phyloP scores from a whole-genome alignment of 768 basidiomycete genomes.

The Termitomyces sp. region DNA sequence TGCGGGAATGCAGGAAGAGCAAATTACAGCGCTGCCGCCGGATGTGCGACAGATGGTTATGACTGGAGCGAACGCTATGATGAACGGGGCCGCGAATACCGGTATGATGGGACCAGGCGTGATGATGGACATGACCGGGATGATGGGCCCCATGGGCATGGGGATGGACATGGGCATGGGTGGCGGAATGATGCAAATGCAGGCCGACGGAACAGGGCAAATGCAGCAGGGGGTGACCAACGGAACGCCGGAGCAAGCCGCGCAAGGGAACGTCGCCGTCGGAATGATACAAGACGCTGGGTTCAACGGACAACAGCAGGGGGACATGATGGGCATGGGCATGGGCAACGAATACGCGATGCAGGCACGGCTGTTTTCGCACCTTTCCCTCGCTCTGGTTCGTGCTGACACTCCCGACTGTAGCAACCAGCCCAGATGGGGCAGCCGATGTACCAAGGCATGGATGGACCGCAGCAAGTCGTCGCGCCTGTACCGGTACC shows the following conservation, averaged over 20 bases:
- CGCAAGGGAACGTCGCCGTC: constrained; percentile 28
- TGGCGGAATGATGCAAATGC: constrained; percentile 54
- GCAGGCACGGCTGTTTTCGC: constrained; percentile 48
- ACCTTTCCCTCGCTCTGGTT: background rate
- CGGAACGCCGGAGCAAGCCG: constrained; percentile 36
- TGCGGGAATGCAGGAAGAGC: constrained; percentile 78
- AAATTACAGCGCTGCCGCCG: constrained; percentile 68
- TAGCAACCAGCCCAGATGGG: constrained; percentile 59
- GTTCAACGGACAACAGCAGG: constrained; percentile 39
- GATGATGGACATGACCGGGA: constrained; percentile 79
- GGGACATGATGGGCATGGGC: constrained; percentile 64
- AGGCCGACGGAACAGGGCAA: constrained; percentile 28
- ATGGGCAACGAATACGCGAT: constrained; percentile 63
- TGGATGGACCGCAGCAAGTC: constrained; percentile 42
- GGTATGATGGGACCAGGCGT: constrained; percentile 60
- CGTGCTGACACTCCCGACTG: constrained; percentile 12
- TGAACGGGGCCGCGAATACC: constrained; percentile 56
- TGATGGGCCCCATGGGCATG: constrained; percentile 54
- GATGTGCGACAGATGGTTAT: constrained; percentile 86
- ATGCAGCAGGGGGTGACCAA: constrained; percentile 28
- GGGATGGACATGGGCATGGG: constrained; percentile 66
- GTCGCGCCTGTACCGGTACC: constrained; percentile 42
- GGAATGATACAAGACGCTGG: constrained; percentile 45
- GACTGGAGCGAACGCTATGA: constrained; percentile 75
- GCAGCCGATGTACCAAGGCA: constrained; percentile 64